phyloP scores from a whole-genome alignment of 768 basidiomycete genomes.

The Lactifluus subvellereus region DNA sequence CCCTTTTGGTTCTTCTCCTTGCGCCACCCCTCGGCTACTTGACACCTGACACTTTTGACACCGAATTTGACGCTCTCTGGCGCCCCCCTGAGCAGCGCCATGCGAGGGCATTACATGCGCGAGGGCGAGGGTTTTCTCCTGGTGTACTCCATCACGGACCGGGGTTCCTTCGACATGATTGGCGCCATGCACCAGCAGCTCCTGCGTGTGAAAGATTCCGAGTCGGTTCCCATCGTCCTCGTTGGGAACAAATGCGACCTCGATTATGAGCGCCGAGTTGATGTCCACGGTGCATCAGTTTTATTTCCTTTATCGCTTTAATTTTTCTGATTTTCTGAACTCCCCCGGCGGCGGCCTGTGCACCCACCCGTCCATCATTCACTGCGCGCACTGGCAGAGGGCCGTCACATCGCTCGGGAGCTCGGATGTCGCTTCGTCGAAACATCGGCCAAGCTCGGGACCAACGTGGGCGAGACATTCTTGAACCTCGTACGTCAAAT shows the following conservation, averaged over 20 bases:
- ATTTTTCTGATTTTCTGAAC: too few relatives aligned
- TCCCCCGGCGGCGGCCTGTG: background rate
- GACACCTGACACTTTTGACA: too few relatives aligned
- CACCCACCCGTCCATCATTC: background rate
- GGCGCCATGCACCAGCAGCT: constrained; percentile 94
- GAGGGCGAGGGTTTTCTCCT: constrained; percentile 97
- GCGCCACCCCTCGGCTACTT: background rate
- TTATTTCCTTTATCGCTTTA: background rate
- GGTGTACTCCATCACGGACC: constrained; percentile 97
- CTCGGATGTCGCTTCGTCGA: constrained; percentile 93
- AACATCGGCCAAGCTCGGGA: constrained; percentile 91
- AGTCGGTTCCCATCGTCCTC: constrained; percentile 89
- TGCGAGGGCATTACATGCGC: constrained; percentile 99
- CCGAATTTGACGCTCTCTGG: too few relatives aligned
- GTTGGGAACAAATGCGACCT: constrained; percentile 98
- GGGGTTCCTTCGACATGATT: constrained; percentile 95
- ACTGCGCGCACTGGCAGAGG: constrained; percentile 52
- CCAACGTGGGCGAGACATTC: constrained; percentile 95
- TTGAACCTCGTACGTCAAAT: constrained; percentile 88
- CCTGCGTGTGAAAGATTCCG: constrained; percentile 91
- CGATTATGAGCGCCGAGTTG: constrained; percentile 92
- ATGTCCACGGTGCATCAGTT: constrained; percentile 67
- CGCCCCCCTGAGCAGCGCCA: constrained; percentile 52
- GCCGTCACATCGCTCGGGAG: constrained; percentile 88
- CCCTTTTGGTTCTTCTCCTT: background rate